Percentiles rank a stretch among this genome's conserved stretches.
phyloP scores from a whole-genome alignment of 2,329 filamentous ascomycete species.

The Trichoderma breve region DNA sequence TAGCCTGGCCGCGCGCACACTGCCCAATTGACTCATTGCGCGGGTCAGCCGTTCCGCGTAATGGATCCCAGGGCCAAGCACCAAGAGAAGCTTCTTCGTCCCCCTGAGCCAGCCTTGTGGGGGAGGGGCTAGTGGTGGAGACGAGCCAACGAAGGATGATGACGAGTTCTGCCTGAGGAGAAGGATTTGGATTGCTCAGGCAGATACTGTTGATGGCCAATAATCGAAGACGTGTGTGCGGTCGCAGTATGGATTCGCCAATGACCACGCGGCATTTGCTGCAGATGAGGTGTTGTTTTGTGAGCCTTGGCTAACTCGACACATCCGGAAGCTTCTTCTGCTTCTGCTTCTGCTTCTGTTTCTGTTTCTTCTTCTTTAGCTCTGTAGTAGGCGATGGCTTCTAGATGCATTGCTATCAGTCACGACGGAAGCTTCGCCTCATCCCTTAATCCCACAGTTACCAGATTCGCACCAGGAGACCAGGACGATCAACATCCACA shows the following conservation, averaged over 20 bases:
- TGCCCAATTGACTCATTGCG: constrained; percentile 9
- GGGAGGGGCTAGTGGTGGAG: neutral
- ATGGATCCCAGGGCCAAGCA: neutral
- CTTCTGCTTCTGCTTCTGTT: neutral
- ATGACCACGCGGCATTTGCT: neutral
- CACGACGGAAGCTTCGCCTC: neutral
- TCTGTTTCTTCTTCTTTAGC: neutral
- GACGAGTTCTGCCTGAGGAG: neutral
- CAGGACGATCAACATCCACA: neutral
- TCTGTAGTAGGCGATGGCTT: neutral
- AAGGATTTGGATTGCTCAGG: neutral
- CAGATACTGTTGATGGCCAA: neutral
- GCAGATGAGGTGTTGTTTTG: neutral
- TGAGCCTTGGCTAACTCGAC: neutral
- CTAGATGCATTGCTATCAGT: neutral
- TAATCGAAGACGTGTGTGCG: too few species aligned
- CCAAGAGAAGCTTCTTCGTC: neutral
- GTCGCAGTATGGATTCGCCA: neutral
- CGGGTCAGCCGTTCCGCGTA: neutral
- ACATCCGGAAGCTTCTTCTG: neutral
- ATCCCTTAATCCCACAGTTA: neutral
- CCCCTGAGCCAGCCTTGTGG: constrained; percentile 8
- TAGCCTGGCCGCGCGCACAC: neutral
- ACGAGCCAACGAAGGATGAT: neutral
- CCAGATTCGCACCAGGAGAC: neutral